Evolutionary conservation across 2,329 filamentous ascomycete genomes (phyloP), one percentile per base, ranked within the genome.

Genomic region (Beauveria rudraprayagi): DNA sequence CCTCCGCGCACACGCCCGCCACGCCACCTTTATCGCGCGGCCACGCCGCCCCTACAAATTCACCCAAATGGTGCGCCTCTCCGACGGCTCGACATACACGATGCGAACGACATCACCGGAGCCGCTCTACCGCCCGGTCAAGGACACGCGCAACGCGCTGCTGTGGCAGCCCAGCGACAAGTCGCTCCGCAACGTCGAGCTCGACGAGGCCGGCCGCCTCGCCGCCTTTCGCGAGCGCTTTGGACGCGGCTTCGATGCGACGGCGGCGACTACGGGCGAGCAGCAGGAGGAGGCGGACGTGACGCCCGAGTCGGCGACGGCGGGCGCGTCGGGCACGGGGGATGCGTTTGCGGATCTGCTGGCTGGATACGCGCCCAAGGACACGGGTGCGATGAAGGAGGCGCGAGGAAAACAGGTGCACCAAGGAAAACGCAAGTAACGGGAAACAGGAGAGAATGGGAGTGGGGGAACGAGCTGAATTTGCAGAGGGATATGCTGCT

Each of bases 31-130:
- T 65, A 84, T 97, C 71, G 83, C 83, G 64, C 91, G 94, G 17
- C 92, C 92, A n/a, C 89, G 92, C 70, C 86, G 92, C 6, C 93
- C 94, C 47, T 97, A 97, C 81, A 91, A 88, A 67, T 97, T 97
- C 81, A 97, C 93, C n/a, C 94, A 99, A 77, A 84, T 99, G 63
- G 82, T 99, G 67, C 92, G 92, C 59, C 88, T 97, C 65, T 91
- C 89, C 46, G 94, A 99, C 79, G 94, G 94, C 68, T 90, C 85
- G 70, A 89, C 92, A 63, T 97, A 85, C 76, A 86, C 88, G 54
- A 82, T 87, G 70, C 89, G 89, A 71, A 92, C 90, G 26, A 91
- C 90, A 11, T 90, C 85, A 11, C 90, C 91, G 0, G 67, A 75
- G 41, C 80, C 83, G 3, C 73, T 89, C 53, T 82, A 84, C 76